These are phyloP conservation scores for Capronia coronata DNA, from an alignment of 2,329 filamentous ascomycete species.

Conservation along the genomic window DNA sequence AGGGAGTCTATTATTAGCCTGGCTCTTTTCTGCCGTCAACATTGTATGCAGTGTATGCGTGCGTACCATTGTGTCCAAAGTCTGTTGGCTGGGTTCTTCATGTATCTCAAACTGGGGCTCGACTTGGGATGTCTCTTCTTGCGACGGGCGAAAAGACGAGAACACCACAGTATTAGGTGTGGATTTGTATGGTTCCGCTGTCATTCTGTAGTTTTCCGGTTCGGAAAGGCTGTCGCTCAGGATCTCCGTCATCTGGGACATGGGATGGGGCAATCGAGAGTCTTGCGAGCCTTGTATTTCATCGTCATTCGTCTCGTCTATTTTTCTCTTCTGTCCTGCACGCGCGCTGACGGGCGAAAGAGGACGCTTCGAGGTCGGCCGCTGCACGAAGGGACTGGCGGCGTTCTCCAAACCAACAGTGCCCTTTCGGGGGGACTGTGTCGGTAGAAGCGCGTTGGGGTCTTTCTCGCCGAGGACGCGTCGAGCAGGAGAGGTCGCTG, in stretches of 20 bases:
- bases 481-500: conserved; percentile 18
- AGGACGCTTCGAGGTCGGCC: conserved; percentile 7
- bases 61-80: conserved; percentile 27
- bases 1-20: neutral
- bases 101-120: conserved; percentile 27
- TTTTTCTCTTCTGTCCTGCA: conserved; percentile 26
- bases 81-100: conserved; percentile 28
- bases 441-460: conserved; percentile 23
- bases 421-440: conserved; percentile 12
- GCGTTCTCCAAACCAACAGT: neutral
- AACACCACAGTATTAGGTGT: conserved; percentile 14
- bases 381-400: conserved; percentile 4
- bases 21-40: neutral
- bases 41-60: neutral
- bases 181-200: conserved; percentile 10
- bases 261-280: conserved; percentile 2
- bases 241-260: conserved; percentile 20
- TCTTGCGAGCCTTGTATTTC: conserved; percentile 12
- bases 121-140: conserved; percentile 19
- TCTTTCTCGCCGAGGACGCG: conserved; percentile 28
- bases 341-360: conserved; percentile 12
- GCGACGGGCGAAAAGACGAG: conserved; percentile 24
- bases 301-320: conserved; percentile 18
- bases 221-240: conserved; percentile 18
- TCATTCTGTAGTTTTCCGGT: neutral